Evolutionary conservation across 2,329 filamentous ascomycete genomes (phyloP), one percentile per base, ranked within the genome.

Genomic region (Seiridium cupressi): DNA sequence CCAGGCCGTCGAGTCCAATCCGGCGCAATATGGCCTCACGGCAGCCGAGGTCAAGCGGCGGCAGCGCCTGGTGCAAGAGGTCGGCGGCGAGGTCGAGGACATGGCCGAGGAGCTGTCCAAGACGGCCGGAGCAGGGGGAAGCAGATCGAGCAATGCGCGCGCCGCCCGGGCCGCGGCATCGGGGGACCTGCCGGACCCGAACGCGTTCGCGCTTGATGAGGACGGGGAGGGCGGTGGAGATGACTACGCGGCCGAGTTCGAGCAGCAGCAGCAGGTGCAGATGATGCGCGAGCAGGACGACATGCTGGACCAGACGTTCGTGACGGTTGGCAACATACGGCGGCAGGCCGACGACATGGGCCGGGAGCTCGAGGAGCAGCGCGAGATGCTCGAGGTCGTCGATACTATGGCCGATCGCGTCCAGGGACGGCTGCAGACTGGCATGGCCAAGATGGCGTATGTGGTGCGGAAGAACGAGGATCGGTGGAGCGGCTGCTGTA

Each of bases 261-360:
- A 98, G 80, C 90, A 96, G 75, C 89, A 95, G 77, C 87, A 96
- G 73, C 96, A 99, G 79, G 74, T 90, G 71, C 86, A 93, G 76
- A 90, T 99, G 76, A 93, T 99, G 90, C 86, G 89, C 66, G 92
- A 97, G 75, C 95, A 99, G 80, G 95, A 99, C 73, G 84, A 93
- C 77, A 90, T 95, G 68, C 83, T 99, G 1, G 94, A 98, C 72
- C 91, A 91, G 13, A 94, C 99, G 51, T 97, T 96, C 72, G 86
- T 89, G 66, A 98, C 94, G 1, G 95, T 99, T 32, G 94, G 93
- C 2, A 97, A 93, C 72, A 77, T 99, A 71, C 83, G 94, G 59
- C 84, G 90, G 71, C 95, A 98, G 81, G 96, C 95, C 1, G 89
- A 96, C 75, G 91, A 93, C 68, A 99, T 99, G 94, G 94, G 95